Base-by-base conservation (phyloP, 139 green algal species). In the Chlorella sp. region DNA sequence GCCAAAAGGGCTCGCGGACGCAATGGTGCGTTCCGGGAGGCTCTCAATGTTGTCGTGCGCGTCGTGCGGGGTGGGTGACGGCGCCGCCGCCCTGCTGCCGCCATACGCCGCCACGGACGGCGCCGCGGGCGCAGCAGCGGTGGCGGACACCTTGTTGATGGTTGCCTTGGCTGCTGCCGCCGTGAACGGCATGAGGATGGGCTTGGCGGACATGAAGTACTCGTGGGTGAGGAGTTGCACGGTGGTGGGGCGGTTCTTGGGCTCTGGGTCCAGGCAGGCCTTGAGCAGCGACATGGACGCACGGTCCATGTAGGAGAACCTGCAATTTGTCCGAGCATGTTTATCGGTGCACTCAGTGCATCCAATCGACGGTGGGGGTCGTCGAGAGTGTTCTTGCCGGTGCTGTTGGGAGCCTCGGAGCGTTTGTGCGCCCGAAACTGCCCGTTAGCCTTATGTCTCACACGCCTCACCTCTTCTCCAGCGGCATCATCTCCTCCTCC, bases 181-280 rank as follows among this genome's bases (percentile, higher is more conserved):
- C 3, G 61, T 67, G 29, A 35, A 67, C 3, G 61, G 61, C 61
- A 35, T 35, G 27, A 67, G 29, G 61, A 30, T 30, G 6, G n/a
- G 27, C 61, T 67, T 67, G 3, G 61, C 61, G 27, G 6, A 35
- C 29, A 35, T 67, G 22, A 69, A 69, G 63, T 69, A 69, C 32
- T 69, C 63, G 31, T 69, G 63, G 2, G 14, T 23, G 23, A 69
- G 63, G 4, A 69, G 63, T 32, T 69, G 63, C 2, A 27, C 23
- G 63, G 32, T 14, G 4, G 31, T 51, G 20, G 63, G 63, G 4
- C 63, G 63, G 5, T 50, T 30, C 63, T 69, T 20, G 5, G 63
- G 63, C 5, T 69, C 63, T n/a, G 63, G 63, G 5, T 24, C 31
- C 32, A 69, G 63, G 32, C 63, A 69, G 5, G 63, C 63, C 63